Percentiles rank a stretch among this genome's conserved stretches.
phyloP scores from a whole-genome alignment of 148 eudicot genomes.

The Arctostaphylos glauca region DNA sequence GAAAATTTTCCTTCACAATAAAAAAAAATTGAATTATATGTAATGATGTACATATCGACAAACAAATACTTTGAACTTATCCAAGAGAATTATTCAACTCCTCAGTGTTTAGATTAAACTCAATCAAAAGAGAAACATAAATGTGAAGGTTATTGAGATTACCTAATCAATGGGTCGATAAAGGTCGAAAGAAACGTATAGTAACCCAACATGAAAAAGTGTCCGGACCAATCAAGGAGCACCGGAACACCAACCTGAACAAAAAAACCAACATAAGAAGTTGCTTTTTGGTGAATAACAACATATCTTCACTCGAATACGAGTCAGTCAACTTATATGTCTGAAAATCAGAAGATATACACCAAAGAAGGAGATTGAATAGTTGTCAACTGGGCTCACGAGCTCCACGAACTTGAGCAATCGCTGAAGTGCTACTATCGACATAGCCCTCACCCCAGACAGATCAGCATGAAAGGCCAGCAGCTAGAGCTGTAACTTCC shows the following conservation, averaged over 20 bases:
- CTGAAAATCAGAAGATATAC: not conserved
- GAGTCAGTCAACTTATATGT: not conserved
- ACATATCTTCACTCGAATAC: not conserved
- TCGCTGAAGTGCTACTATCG: not conserved
- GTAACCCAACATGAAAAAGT: conserved; percentile 80
- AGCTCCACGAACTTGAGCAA: not conserved
- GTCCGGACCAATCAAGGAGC: conserved; percentile 87
- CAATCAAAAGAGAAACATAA: not conserved
- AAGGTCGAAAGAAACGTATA: conserved; percentile 75
- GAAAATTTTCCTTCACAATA: too few species aligned
- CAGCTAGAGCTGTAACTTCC: not conserved
- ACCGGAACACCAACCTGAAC: conserved; percentile 88
- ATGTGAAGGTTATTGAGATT: not conserved
- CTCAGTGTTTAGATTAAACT: not conserved
- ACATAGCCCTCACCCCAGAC: not conserved
- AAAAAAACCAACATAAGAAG: not conserved
- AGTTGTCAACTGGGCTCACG: not conserved
- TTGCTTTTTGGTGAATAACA: too few species aligned
- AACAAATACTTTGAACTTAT: not conserved
- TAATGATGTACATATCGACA: not conserved
- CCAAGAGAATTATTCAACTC: not conserved
- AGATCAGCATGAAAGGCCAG: not conserved
- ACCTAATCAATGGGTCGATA: conserved; percentile 80
- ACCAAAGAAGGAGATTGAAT: not conserved
- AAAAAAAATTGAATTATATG: too few species aligned